Conservation (phyloP, 73 alveolate species). For the Paramecium octaurelia region DNA sequence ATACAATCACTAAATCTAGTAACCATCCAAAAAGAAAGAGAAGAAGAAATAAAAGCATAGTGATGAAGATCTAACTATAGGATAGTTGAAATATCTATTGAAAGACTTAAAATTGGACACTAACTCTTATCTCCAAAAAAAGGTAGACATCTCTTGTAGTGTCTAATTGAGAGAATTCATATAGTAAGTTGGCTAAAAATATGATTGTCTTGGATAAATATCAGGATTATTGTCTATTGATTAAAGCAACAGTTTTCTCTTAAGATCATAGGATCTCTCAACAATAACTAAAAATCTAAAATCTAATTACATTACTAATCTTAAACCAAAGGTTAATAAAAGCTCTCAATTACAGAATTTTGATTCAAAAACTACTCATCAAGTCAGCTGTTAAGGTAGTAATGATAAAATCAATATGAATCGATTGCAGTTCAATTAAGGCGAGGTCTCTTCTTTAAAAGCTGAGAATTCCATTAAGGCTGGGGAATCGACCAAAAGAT, state of each 20-base stretch:
- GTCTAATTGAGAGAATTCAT: background rate
- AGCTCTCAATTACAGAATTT: background rate
- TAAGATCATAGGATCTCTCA: slow-evolving; percentile 4
- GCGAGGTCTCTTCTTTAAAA: background rate
- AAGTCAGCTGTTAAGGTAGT: background rate
- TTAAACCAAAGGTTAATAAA: background rate
- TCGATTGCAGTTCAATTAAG: background rate
- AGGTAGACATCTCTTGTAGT: background rate
- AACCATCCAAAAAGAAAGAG: slow-evolving; percentile 11
- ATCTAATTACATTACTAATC: background rate
- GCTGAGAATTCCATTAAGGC: background rate
- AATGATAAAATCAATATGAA: background rate
- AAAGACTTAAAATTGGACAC: slow-evolving; percentile 15
- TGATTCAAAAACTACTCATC: background rate
- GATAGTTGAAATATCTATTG: slow-evolving; percentile 2
- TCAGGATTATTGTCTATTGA: slow-evolving; percentile 37
- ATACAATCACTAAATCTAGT: background rate
- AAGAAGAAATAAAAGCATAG: background rate
- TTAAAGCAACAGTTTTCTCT: background rate
- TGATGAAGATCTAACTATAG: slow-evolving; percentile 11
- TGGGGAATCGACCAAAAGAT: background rate
- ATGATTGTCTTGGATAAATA: slow-evolving; percentile 18
- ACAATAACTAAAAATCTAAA: background rate
- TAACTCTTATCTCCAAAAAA: background rate
- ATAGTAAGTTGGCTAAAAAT: background rate